Percentiles rank a stretch among this genome's conserved stretches.
phyloP scores from a whole-genome alignment of 768 basidiomycete genomes.

The Leccinum broughii region DNA sequence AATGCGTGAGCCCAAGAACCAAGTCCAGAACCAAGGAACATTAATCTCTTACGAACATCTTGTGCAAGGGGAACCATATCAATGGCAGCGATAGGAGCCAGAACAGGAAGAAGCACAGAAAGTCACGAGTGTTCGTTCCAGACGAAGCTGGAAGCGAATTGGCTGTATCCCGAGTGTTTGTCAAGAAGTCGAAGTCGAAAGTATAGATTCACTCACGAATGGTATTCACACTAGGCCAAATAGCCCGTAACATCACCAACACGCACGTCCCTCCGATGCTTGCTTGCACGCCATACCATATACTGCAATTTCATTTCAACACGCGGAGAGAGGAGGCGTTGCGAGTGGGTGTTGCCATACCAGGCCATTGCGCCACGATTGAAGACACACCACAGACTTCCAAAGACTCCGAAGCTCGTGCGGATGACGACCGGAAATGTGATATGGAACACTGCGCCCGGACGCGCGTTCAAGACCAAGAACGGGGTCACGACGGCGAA shows the following conservation, averaged over 20 bases:
- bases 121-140: constrained; percentile 74
- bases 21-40: constrained; percentile 4
- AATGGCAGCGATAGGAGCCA: constrained; percentile 79
- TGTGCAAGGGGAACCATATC: constrained; percentile 82
- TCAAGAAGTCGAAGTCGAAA: constrained; percentile 7
- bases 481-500: constrained; percentile 65
- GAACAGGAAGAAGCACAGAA: constrained; percentile 84
- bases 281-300: constrained; percentile 79
- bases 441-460: constrained; percentile 75
- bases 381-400: constrained; percentile 77
- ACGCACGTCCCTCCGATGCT: constrained; percentile 84
- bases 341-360: constrained; percentile 39
- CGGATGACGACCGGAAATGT: constrained; percentile 76
- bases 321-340: constrained; percentile 17
- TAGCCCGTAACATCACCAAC: constrained; percentile 69
- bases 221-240: constrained; percentile 72
- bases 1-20: neutral
- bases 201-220: constrained; percentile 48
- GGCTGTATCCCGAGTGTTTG: constrained; percentile 36
- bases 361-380: constrained; percentile 74
- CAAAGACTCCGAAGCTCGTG: constrained; percentile 78
- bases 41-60: constrained; percentile 52
- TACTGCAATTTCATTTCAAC: constrained; percentile 37
- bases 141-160: constrained; percentile 74
- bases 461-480: constrained; percentile 74